A percentile compares a stretch with the other conserved stretches of the same genome.
Evolutionary conservation across 2,329 filamentous ascomycete genomes (phyloP).

Genomic region (Colletotrichum aenigma): DNA sequence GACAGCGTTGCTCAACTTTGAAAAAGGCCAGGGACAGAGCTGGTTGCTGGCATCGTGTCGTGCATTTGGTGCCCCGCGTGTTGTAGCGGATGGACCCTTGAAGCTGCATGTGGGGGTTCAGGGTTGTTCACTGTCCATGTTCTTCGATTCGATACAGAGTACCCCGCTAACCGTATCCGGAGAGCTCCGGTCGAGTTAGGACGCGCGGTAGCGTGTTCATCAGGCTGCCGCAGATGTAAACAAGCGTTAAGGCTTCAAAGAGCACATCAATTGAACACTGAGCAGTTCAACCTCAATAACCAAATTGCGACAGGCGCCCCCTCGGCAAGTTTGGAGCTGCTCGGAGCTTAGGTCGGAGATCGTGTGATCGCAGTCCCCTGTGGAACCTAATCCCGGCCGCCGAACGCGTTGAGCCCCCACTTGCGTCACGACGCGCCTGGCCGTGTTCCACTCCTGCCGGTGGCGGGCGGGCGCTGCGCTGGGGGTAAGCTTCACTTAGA

Average conservation of each 20-base stretch:
- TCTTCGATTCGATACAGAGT: background rate
- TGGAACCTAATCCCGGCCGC: background rate
- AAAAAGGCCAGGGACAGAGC: background rate
- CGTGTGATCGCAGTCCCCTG: slow-evolving; percentile 2
- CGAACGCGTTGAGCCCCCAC: slow-evolving; percentile 11
- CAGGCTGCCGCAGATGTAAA: background rate
- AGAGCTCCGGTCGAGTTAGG: background rate
- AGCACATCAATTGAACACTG: background rate
- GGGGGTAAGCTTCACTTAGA: slow-evolving; percentile 1
- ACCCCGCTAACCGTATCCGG: background rate
- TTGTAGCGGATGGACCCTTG: background rate
- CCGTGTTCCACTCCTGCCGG: slow-evolving; percentile 4
- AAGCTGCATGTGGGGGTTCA: background rate
- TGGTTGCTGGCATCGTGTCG: background rate
- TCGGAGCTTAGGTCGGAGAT: slow-evolving; percentile 19
- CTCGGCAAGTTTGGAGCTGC: background rate
- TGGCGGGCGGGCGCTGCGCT: background rate
- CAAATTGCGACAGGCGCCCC: background rate
- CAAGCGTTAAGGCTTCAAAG: background rate
- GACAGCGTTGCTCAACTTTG: background rate
- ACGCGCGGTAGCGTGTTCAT: background rate
- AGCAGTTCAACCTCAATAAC: too few relatives aligned
- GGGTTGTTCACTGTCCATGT: background rate
- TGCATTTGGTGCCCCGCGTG: background rate
- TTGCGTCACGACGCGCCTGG: slow-evolving; percentile 11